A percentile compares a stretch with the other conserved stretches of the same genome.
phyloP scores from a whole-genome alignment of 306 rosid genomes.

The Prunus mira region DNA sequence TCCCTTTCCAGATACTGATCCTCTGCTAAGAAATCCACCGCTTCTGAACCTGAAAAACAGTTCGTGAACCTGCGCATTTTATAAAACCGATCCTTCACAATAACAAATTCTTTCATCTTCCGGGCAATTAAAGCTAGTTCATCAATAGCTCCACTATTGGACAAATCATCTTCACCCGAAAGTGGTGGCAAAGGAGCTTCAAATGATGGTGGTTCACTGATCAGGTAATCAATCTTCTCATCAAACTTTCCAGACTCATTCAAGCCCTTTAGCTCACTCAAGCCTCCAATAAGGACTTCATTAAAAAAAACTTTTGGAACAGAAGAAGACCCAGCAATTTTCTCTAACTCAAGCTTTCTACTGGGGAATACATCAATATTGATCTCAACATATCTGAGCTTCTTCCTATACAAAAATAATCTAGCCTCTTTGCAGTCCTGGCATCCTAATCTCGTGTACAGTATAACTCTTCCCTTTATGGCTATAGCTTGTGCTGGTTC shows the following conservation, averaged over 20 bases:
- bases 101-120: constrained; percentile 80
- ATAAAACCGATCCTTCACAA: constrained; percentile 64
- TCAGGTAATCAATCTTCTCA: constrained; percentile 79
- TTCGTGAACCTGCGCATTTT: constrained; percentile 74
- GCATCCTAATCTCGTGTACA: constrained; percentile 79
- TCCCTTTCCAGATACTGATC: constrained; percentile 92
- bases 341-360: constrained; percentile 76
- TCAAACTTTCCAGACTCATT: constrained; percentile 67
- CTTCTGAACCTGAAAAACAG: constrained; percentile 80
- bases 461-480: constrained; percentile 72
- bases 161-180: constrained; percentile 83
- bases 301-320: constrained; percentile 87
- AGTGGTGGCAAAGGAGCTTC: constrained; percentile 78
- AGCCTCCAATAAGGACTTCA: constrained; percentile 73
- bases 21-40: constrained; percentile 82
- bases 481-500: constrained; percentile 30
- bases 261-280: constrained; percentile 56
- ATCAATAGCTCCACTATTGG: constrained; percentile 60
- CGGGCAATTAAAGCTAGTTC: constrained; percentile 66
- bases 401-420: constrained; percentile 54
- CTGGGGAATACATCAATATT: constrained; percentile 73
- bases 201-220: constrained; percentile 57
- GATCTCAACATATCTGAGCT: constrained; percentile 74
- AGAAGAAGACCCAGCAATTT: constrained; percentile 60
- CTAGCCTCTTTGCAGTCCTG: constrained; percentile 69